Percentiles rank a stretch among this genome's conserved stretches.
Conservation (phyloP, 495 filamentous ascomycete species). For the Neurospora terricola region DNA sequence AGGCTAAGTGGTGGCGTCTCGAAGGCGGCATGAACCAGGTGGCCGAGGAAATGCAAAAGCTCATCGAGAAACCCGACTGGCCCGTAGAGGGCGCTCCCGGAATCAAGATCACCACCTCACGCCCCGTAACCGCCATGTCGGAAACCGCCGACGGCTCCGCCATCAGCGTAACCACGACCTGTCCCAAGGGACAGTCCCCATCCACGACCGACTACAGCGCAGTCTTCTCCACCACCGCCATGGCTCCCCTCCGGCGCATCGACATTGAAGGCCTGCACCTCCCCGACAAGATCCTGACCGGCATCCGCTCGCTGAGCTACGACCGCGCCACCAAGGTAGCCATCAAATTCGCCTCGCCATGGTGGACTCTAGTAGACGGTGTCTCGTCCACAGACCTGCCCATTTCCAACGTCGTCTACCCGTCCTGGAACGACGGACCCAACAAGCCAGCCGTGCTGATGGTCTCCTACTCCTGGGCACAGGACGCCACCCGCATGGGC, state of each 20-base stretch:
- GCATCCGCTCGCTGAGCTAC: slow-evolving; percentile 22
- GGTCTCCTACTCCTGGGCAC: slow-evolving; percentile 32
- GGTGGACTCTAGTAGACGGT: slow-evolving; percentile 28
- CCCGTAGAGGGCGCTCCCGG: background rate
- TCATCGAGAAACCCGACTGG: background rate
- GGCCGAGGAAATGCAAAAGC: background rate
- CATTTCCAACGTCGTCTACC: slow-evolving; percentile 34
- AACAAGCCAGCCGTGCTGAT: slow-evolving; percentile 28
- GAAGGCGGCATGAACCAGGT: slow-evolving; percentile 1
- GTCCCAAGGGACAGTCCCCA: background rate
- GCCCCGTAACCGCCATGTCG: slow-evolving; percentile 14
- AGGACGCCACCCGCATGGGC: slow-evolving; percentile 32
- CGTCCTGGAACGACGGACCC: slow-evolving; percentile 28
- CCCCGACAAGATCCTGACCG: slow-evolving; percentile 11
- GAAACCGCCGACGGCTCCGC: background rate
- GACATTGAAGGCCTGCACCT: slow-evolving; percentile 15
- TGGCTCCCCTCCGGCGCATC: slow-evolving; percentile 20
- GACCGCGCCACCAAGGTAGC: slow-evolving; percentile 24
- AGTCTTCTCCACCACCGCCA: slow-evolving; percentile 22
- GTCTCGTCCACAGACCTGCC: slow-evolving; percentile 26
- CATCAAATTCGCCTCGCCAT: slow-evolving; percentile 21
- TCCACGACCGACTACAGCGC: slow-evolving; percentile 12
- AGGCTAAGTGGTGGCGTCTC: background rate
- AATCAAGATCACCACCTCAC: slow-evolving; percentile 8
- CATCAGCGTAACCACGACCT: background rate